phyloP scores from a whole-genome alignment of 345 rosid genomes.

The Ailanthus altissimus region DNA sequence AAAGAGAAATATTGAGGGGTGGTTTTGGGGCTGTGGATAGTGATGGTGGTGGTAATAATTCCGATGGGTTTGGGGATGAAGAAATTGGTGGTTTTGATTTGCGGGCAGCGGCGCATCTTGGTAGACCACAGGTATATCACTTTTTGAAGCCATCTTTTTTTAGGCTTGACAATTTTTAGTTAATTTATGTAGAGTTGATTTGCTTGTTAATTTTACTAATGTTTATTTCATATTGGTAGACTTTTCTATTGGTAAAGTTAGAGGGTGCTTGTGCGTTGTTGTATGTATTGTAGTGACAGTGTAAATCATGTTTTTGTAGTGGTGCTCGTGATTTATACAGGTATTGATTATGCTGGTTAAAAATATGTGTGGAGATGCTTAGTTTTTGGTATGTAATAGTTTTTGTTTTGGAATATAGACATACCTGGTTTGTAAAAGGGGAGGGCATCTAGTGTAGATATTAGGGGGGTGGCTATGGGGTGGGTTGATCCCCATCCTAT shows the following conservation, averaged over 20 bases:
- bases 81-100: slow-evolving; percentile 55
- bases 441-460: neutral
- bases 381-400: neutral
- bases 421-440: neutral
- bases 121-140: slow-evolving; percentile 63
- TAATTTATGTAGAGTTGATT: neutral
- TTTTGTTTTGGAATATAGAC: neutral
- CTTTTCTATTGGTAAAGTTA: neutral
- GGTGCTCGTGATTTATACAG: neutral
- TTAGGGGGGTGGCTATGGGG: too few relatives aligned
- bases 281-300: neutral
- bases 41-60: slow-evolving; percentile 21
- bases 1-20: slow-evolving; percentile 44
- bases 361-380: too few relatives aligned
- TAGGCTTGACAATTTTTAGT: neutral
- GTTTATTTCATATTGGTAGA: neutral
- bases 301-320: neutral
- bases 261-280: neutral
- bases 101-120: slow-evolving; percentile 51
- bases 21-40: slow-evolving; percentile 42
- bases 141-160: too few relatives aligned
- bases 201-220: neutral
- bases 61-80: slow-evolving; percentile 46
- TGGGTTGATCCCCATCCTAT: too few relatives aligned
- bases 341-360: too few relatives aligned